Evolutionary conservation across 108 stramenopile species (phyloP).

Genomic region (Mediolabrus comicus): DNA sequence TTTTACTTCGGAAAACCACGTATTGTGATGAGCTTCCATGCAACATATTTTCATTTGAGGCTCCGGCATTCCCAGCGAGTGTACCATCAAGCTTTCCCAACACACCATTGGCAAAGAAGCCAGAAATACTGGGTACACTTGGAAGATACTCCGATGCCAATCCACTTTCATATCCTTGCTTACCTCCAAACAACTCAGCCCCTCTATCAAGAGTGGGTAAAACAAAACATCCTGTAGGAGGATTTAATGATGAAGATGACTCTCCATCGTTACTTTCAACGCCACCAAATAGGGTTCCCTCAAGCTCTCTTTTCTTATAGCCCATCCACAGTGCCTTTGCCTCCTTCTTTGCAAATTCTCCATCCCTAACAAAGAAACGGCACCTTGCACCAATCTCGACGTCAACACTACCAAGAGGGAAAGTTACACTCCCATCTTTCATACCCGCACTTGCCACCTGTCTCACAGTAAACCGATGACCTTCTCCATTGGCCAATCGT

Average conservation of each 20-base stretch:
- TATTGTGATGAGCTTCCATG: constrained; percentile 73
- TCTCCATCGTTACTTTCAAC: constrained; percentile 3
- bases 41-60: constrained; percentile 41
- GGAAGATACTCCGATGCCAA: constrained; percentile 59
- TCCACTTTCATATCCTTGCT: constrained; percentile 68
- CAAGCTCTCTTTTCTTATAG: constrained; percentile 70
- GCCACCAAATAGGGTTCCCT: constrained; percentile 29
- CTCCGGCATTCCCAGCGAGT: constrained; percentile 9
- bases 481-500: constrained; percentile 70
- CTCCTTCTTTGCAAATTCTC: constrained; percentile 85
- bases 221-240: constrained; percentile 70
- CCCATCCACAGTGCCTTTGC: constrained; percentile 83
- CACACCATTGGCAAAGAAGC: constrained; percentile 83
- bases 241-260: constrained; percentile 1
- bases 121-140: constrained; percentile 55
- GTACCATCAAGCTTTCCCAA: constrained; percentile 60
- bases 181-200: constrained; percentile 76
- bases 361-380: constrained; percentile 84
- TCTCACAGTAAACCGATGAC: constrained; percentile 71
- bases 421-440: constrained; percentile 84
- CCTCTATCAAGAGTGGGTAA: constrained; percentile 83
- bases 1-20: constrained; percentile 73
- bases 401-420: constrained; percentile 75
- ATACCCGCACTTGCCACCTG: constrained; percentile 85
- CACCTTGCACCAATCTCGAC: constrained; percentile 72